Percentiles rank a stretch among this genome's conserved stretches.
Evolutionary conservation across 1,139 yeast species (phyloP).

Genomic region (Taphrina wiesneri): DNA sequence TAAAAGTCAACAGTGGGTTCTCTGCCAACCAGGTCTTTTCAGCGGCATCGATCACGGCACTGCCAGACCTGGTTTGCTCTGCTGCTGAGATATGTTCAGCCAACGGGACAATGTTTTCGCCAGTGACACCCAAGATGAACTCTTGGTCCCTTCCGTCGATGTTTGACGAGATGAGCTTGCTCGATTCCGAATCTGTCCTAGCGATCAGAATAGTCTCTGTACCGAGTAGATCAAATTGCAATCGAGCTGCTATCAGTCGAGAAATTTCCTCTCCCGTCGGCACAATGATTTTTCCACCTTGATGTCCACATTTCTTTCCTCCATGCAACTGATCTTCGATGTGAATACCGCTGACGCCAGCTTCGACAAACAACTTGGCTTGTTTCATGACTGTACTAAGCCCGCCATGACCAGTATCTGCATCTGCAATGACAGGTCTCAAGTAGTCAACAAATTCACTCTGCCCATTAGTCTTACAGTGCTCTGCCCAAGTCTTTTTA

Average conservation of each 20-base stretch:
- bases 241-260: conserved; percentile 59
- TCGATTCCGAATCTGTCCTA: conserved; percentile 62
- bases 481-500: conserved; percentile 51
- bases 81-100: conserved; percentile 53
- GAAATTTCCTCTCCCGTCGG: conserved; percentile 62
- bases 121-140: conserved; percentile 54
- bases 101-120: conserved; percentile 51
- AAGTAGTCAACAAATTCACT: conserved; percentile 51
- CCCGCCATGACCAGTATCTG: conserved; percentile 72
- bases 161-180: conserved; percentile 56
- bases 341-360: conserved; percentile 67
- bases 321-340: conserved; percentile 67
- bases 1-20: conserved; percentile 52
- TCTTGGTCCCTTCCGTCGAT: conserved; percentile 61
- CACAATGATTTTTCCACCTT: conserved; percentile 63
- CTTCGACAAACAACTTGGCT: conserved; percentile 64
- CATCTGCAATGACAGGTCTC: conserved; percentile 66
- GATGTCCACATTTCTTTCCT: conserved; percentile 66
- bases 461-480: conserved; percentile 44
- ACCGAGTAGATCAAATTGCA: conserved; percentile 68
- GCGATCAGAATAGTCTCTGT: conserved; percentile 61
- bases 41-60: conserved; percentile 46
- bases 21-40: conserved; percentile 53
- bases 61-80: conserved; percentile 48
- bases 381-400: conserved; percentile 63